Evolutionary conservation across 1,284 basidiomycete species (phyloP).

Genomic region (Sphagnurus paluster): DNA sequence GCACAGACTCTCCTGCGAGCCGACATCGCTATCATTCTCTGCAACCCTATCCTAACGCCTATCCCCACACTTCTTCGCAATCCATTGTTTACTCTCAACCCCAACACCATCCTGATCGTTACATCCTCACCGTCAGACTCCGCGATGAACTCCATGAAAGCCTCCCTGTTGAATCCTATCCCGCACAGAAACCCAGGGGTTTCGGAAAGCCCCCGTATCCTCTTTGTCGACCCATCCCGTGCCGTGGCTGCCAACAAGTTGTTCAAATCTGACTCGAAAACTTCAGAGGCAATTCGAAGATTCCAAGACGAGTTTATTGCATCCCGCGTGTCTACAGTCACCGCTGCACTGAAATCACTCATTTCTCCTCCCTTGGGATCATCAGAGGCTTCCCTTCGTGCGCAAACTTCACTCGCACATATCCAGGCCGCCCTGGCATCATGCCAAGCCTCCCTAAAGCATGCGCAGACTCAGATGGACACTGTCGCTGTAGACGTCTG

Average conservation of each 20-base stretch:
- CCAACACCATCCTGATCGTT: conserved; percentile 54
- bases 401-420: conserved; percentile 32
- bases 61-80: conserved; percentile 37
- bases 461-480: conserved; percentile 26
- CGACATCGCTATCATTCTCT: conserved; percentile 60
- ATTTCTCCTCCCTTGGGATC: conserved; percentile 27
- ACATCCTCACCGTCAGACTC: conserved; percentile 30
- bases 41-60: conserved; percentile 55
- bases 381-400: conserved; percentile 21
- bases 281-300: conserved; percentile 51
- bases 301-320: conserved; percentile 64
- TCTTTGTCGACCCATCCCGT: conserved; percentile 56
- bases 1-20: conserved; percentile 41
- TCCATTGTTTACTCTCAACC: conserved; percentile 41
- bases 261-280: conserved; percentile 45
- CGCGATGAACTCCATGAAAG: conserved; percentile 19
- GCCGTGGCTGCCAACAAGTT: conserved; percentile 52
- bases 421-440: conserved; percentile 31
- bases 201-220: conserved; percentile 28
- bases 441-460: conserved; percentile 21
- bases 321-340: conserved; percentile 55
- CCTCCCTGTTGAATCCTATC: not conserved
- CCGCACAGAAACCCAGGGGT: conserved; percentile 8
- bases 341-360: conserved; percentile 35
- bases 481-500: conserved; percentile 26